Conservation (phyloP, 2,329 filamentous ascomycete species). For the Colletotrichum sp. region DNA sequence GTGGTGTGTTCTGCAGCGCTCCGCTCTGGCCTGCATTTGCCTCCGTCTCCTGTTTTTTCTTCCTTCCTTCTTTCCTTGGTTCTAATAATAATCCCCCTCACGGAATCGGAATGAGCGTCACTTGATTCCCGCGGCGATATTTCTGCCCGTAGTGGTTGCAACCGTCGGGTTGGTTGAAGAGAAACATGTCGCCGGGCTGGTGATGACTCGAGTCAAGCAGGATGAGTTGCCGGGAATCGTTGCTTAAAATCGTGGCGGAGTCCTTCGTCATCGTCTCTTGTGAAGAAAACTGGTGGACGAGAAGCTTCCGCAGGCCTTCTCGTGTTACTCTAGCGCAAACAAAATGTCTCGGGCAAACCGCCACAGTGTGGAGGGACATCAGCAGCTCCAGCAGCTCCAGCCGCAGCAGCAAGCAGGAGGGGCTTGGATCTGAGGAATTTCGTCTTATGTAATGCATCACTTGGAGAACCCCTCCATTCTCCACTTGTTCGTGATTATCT, state of each 20-base stretch:
- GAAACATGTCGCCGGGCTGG: neutral
- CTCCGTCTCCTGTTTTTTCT: neutral
- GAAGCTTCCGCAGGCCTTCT: conserved; percentile 3
- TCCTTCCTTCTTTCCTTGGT: neutral
- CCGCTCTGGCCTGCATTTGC: neutral
- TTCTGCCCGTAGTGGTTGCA: conserved; percentile 10
- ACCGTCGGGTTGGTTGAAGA: neutral
- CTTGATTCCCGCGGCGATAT: neutral
- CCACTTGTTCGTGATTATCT: neutral
- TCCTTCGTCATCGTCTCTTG: neutral
- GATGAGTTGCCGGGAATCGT: neutral
- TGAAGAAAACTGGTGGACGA: conserved; percentile 15
- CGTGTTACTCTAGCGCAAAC: conserved; percentile 13
- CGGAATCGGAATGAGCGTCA: conserved; percentile 9
- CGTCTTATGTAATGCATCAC: neutral
- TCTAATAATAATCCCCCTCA: conserved; percentile 14
- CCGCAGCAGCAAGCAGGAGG: neutral
- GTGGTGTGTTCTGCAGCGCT: neutral
- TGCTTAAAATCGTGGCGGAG: conserved; percentile 13
- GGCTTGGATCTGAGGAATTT: neutral
- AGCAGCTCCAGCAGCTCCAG: neutral
- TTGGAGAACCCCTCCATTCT: neutral
- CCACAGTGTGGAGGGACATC: neutral
- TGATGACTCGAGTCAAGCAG: neutral
- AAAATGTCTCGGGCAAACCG: conserved; percentile 18